A percentile compares a stretch with the other conserved stretches of the same genome.
Evolutionary conservation across 176 grass and related monocot species (phyloP).

Genomic region (Phoenix roebelenii): DNA sequence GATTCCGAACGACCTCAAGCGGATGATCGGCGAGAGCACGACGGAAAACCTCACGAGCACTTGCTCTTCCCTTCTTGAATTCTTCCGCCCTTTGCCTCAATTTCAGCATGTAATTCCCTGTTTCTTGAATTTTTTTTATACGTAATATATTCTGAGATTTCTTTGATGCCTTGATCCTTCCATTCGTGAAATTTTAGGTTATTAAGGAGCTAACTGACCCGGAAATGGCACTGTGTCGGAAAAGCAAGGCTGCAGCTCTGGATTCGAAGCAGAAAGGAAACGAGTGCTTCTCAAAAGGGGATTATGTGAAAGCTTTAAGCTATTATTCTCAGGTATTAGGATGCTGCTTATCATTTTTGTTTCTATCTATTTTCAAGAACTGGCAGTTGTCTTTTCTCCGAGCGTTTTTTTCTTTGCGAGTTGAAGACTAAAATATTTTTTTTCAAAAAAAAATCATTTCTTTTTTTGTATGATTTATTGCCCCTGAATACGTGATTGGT

Average conservation of each 20-base stretch:
- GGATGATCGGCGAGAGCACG: constrained; percentile 47
- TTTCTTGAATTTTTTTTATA: background rate
- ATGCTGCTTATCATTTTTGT: background rate
- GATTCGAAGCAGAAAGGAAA: constrained; percentile 69
- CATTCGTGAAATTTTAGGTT: constrained; percentile 23
- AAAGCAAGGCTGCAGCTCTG: constrained; percentile 39
- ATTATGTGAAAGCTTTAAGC: constrained; percentile 47
- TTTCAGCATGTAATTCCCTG: constrained; percentile 55
- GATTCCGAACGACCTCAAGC: constrained; percentile 60
- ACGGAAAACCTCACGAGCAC: constrained; percentile 34
- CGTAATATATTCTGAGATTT: no score
- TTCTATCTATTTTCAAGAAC: background rate
- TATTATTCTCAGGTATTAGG: constrained; percentile 68
- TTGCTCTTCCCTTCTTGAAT: constrained; percentile 37
- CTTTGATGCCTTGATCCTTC: background rate
- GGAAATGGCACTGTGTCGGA: constrained; percentile 62
- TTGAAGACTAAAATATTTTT: no score
- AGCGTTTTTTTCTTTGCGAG: no score
- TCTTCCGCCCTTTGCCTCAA: constrained; percentile 43
- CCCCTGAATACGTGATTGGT: no score
- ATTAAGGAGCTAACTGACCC: constrained; percentile 52
- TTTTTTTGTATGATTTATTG: no score
- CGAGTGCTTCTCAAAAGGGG: constrained; percentile 48
- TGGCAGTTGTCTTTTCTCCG: no score
- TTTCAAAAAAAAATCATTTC: no score